phyloP scores from a whole-genome alignment of 2,329 filamentous ascomycete genomes.

The Aspergillus nomiae region DNA sequence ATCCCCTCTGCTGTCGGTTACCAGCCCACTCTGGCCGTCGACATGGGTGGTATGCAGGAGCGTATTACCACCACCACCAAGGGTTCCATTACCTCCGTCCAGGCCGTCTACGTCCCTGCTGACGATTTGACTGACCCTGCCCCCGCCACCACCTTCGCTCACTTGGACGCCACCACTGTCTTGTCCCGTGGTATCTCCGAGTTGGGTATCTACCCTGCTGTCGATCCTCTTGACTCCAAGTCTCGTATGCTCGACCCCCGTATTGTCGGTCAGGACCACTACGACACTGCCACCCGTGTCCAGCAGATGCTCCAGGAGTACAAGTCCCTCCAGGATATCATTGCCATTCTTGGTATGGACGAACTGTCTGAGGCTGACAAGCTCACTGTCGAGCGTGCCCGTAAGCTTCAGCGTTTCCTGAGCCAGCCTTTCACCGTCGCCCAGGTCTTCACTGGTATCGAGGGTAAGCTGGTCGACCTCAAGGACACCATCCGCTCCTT shows the following conservation, averaged over 20 bases:
- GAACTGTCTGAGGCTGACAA: constrained; percentile 99
- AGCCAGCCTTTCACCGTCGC: constrained; percentile 96
- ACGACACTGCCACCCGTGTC: constrained; percentile 88
- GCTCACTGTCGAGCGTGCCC: constrained; percentile 99
- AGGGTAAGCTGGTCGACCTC: constrained; percentile 94
- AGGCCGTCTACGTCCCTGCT: constrained; percentile 99
- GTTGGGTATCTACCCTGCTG: constrained; percentile 99
- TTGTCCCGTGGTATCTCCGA: constrained; percentile 99
- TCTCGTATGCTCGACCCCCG: constrained; percentile 99
- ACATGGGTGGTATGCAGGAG: constrained; percentile 99
- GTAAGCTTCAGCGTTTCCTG: constrained; percentile 99
- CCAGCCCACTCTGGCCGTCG: constrained; percentile 96
- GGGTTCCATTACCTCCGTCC: constrained; percentile 99
- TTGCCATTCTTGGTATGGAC: constrained; percentile 99
- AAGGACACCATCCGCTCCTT: constrained; percentile 98
- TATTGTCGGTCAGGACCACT: constrained; percentile 98
- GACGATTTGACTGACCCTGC: constrained; percentile 99
- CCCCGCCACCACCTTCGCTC: constrained; percentile 98
- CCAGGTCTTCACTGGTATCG: constrained; percentile 73
- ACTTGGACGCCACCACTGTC: constrained; percentile 99
- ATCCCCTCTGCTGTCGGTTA: constrained; percentile 99
- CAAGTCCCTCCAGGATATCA: constrained; percentile 99
- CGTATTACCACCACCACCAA: constrained; percentile 99
- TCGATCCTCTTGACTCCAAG: constrained; percentile 99
- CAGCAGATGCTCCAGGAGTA: constrained; percentile 99